A percentile compares a stretch with the other conserved stretches of the same genome.
phyloP scores from a whole-genome alignment of 352 stramenopile genomes.

The Phytopythium mirpurense region DNA sequence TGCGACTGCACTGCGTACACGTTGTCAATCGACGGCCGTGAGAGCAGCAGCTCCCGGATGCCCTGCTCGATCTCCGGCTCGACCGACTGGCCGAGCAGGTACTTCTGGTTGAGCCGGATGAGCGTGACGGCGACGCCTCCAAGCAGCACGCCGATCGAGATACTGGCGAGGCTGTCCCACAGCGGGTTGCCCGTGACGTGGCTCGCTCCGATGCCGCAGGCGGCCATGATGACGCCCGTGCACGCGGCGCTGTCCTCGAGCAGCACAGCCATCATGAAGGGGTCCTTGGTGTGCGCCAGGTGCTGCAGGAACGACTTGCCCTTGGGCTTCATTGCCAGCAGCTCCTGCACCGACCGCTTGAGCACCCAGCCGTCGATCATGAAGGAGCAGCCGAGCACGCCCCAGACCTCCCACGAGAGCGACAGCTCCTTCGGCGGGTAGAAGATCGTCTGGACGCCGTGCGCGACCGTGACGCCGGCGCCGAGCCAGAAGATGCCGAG shows the following conservation, averaged over 20 bases:
- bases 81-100: conserved; percentile 95
- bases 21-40: conserved; percentile 90
- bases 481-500: conserved; percentile 98
- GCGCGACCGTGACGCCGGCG: conserved; percentile 92
- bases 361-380: conserved; percentile 96
- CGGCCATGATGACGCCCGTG: conserved; percentile 94
- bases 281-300: conserved; percentile 86
- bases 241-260: conserved; percentile 97
- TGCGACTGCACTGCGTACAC: conserved; percentile 96
- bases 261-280: conserved; percentile 96
- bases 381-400: conserved; percentile 93
- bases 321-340: conserved; percentile 69
- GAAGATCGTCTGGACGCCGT: conserved; percentile 86
- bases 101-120: conserved; percentile 94
- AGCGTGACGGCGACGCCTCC: conserved; percentile 92
- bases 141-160: conserved; percentile 93
- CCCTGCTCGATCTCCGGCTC: conserved; percentile 89
- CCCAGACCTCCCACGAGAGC: conserved; percentile 91
- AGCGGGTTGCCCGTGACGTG: conserved; percentile 92
- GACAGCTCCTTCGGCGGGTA: conserved; percentile 55
- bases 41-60: conserved; percentile 73
- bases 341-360: conserved; percentile 84
- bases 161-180: conserved; percentile 94
- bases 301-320: conserved; percentile 68
- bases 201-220: conserved; percentile 90